A percentile compares a stretch with the other conserved stretches of the same genome.
Conservation (phyloP, 2,329 filamentous ascomycete genomes). For the Arthrobotrys entomopaga region DNA sequence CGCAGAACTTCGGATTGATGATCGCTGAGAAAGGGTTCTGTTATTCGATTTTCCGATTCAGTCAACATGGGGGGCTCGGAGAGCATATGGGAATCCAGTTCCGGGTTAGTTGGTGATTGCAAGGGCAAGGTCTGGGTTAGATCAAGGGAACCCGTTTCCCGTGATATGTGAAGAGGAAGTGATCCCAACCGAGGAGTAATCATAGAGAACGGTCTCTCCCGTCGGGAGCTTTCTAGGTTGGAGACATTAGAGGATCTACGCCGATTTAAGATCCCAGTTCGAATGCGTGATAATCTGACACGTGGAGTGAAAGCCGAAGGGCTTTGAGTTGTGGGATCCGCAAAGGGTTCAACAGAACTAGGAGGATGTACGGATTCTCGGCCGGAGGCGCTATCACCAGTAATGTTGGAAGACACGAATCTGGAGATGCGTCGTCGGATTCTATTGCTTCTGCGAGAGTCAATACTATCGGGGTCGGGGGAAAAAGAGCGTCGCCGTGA, state of each 20-base stretch:
- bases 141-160: conserved; percentile 38
- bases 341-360: neutral
- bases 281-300: conserved; percentile 30
- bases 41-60: neutral
- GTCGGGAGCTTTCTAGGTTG: conserved; percentile 14
- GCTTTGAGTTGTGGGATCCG: conserved; percentile 1
- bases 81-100: neutral
- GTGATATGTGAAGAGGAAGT: conserved; percentile 17
- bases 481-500: conserved; percentile 49
- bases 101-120: neutral
- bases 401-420: conserved; percentile 43
- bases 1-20: neutral
- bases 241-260: conserved; percentile 25
- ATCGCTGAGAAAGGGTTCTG: neutral
- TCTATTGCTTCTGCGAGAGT: conserved; percentile 44
- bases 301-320: conserved; percentile 13
- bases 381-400: conserved; percentile 9
- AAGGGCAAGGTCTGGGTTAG: conserved; percentile 5
- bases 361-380: conserved; percentile 9
- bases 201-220: conserved; percentile 37
- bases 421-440: conserved; percentile 51
- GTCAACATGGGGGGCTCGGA: conserved; percentile 11
- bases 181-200: conserved; percentile 27
- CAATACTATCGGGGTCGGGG: conserved; percentile 48
- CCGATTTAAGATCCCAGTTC: conserved; percentile 32